Percentiles rank a stretch among this genome's conserved stretches.
phyloP scores from a whole-genome alignment of 306 rosid species.

The Malus asiatica region DNA sequence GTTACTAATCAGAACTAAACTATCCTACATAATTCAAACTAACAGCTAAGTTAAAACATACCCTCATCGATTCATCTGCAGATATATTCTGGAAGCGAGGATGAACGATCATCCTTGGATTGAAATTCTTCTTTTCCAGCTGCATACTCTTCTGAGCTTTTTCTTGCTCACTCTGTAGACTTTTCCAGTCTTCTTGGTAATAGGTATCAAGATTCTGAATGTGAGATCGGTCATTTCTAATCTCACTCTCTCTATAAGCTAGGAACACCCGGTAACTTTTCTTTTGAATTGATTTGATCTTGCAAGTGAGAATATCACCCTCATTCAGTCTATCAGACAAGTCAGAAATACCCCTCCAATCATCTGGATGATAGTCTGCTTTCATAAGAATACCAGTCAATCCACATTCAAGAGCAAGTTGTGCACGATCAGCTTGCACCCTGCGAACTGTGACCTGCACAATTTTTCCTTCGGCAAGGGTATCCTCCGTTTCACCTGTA shows the following conservation, averaged over 20 bases:
- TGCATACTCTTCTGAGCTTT: slow-evolving; percentile 84
- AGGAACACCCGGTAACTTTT: slow-evolving; percentile 88
- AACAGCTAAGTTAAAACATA: slow-evolving; percentile 21
- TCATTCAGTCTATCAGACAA: slow-evolving; percentile 77
- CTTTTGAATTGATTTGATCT: slow-evolving; percentile 87
- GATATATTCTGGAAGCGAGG: slow-evolving; percentile 93
- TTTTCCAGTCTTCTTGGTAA: slow-evolving; percentile 72
- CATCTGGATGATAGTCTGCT: slow-evolving; percentile 71
- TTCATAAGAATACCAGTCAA: slow-evolving; percentile 91
- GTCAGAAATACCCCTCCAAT: slow-evolving; percentile 73
- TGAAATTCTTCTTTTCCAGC: slow-evolving; percentile 82
- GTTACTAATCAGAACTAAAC: not conserved
- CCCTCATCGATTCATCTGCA: slow-evolving; percentile 93
- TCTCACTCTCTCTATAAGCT: slow-evolving; percentile 77
- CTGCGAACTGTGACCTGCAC: slow-evolving; percentile 82
- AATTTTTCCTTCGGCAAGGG: slow-evolving; percentile 86
- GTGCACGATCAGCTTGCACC: slow-evolving; percentile 68
- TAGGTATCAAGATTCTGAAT: slow-evolving; percentile 49
- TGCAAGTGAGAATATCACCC: slow-evolving; percentile 84
- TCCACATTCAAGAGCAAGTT: slow-evolving; percentile 83
- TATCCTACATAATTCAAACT: not conserved
- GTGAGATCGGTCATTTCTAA: slow-evolving; percentile 69
- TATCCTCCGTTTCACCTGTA: slow-evolving; percentile 91
- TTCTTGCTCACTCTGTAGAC: slow-evolving; percentile 67
- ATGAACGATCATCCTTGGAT: slow-evolving; percentile 95